Evolutionary conservation across 176 grass and related monocot genomes (phyloP).

Genomic region (Thalia dealbata): DNA sequence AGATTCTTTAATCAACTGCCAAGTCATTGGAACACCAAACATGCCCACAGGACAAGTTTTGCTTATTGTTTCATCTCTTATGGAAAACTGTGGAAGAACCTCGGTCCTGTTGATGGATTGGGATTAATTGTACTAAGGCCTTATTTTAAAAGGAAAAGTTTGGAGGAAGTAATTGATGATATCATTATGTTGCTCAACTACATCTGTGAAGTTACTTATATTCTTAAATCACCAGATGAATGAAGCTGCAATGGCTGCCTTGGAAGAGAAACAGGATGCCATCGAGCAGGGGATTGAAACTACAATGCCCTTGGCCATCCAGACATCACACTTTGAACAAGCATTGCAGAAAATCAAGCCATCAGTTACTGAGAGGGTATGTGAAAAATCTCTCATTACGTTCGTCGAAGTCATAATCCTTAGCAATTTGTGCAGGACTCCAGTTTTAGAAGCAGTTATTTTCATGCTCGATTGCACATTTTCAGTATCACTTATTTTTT

Average conservation of each 20-base stretch:
- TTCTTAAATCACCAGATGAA: slow-evolving; percentile 43
- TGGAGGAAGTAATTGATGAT: background rate
- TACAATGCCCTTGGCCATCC: slow-evolving; percentile 33
- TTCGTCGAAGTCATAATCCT: background rate
- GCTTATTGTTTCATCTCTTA: no score
- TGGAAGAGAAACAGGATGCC: slow-evolving; percentile 43
- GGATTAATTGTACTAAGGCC: no score
- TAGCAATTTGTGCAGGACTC: background rate
- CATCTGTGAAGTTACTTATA: background rate
- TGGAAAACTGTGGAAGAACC: no score
- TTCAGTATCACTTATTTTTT: background rate
- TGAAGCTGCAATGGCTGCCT: slow-evolving; percentile 67
- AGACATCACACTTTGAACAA: slow-evolving; percentile 43
- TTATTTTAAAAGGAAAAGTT: background rate
- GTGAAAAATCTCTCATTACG: background rate
- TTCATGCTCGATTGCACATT: background rate
- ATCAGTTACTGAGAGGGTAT: slow-evolving; percentile 73
- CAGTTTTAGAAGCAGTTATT: background rate
- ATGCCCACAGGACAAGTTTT: no score
- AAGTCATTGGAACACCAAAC: no score
- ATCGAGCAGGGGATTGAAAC: slow-evolving; percentile 26
- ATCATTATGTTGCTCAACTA: background rate
- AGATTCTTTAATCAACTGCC: background rate
- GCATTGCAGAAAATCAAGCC: slow-evolving; percentile 53
- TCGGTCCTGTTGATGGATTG: no score